These are phyloP conservation scores for Exserohilum turcica DNA, from an alignment of 2,329 filamentous ascomycete species.

Conservation along the genomic window DNA sequence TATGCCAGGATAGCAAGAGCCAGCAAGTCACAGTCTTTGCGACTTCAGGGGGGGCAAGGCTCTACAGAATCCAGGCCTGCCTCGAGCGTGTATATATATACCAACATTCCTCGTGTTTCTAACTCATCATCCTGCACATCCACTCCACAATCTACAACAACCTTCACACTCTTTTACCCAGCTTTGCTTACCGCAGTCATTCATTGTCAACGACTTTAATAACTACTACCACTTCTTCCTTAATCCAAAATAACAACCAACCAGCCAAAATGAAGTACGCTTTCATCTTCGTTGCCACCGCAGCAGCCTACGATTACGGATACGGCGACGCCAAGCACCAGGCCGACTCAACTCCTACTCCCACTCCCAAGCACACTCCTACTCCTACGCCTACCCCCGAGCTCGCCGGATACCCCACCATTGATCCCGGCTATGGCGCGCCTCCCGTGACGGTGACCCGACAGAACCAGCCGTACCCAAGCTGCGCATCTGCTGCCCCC, in stretches of 20 bases:
- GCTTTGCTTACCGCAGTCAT: conserved; percentile 32
- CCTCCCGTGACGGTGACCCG: conserved; percentile 37
- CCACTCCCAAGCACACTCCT: conserved; percentile 2
- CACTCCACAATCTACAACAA: conserved; percentile 21
- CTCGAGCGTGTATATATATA: conserved; percentile 19
- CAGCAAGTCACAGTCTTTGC: conserved; percentile 10
- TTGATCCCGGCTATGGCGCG: conserved; percentile 35
- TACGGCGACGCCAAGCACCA: conserved; percentile 13
- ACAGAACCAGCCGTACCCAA: conserved; percentile 41
- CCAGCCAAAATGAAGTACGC: conserved; percentile 31
- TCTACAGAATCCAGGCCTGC: neutral
- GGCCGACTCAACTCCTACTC: conserved; percentile 12
- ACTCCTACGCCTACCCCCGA: conserved; percentile 6
- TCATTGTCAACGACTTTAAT: conserved; percentile 25
- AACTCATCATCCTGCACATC: conserved; percentile 21
- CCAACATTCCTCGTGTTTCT: neutral
- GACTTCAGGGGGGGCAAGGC: conserved; percentile 22
- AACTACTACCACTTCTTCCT: conserved; percentile 2
- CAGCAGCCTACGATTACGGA: conserved; percentile 28
- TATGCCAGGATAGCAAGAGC: neutral
- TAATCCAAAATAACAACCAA: conserved; percentile 13
- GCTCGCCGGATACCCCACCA: conserved; percentile 34
- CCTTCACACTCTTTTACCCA: conserved; percentile 20
- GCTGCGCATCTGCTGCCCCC: conserved; percentile 31
- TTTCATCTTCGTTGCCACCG: conserved; percentile 33